phyloP scores from a whole-genome alignment of 352 stramenopile genomes.

The Phytophthora quininea region DNA sequence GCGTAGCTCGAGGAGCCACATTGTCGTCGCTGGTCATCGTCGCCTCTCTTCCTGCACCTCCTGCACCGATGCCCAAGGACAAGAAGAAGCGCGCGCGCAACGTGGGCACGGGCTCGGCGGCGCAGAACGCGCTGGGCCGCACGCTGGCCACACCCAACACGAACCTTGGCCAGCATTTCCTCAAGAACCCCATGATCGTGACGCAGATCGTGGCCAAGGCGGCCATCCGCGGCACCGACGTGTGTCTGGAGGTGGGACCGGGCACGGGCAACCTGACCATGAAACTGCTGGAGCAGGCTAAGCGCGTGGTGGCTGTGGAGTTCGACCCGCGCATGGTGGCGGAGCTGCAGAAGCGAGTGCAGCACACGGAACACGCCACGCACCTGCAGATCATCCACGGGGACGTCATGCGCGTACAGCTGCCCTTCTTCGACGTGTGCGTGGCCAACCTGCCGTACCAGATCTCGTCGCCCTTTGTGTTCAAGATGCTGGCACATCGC shows the following conservation, averaged over 20 bases:
- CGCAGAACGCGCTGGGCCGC: conserved; percentile 82
- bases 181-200: conserved; percentile 99
- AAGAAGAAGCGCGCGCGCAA: conserved; percentile 87
- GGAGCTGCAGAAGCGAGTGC: conserved; percentile 98
- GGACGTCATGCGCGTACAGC: conserved; percentile 98
- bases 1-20: conserved; percentile 30
- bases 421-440: conserved; percentile 99
- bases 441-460: conserved; percentile 99
- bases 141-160: conserved; percentile 97
- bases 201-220: conserved; percentile 97
- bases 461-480: conserved; percentile 98
- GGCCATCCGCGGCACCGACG: conserved; percentile 95
- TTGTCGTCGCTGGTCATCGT: conserved; percentile 1
- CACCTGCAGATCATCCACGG: conserved; percentile 99
- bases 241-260: conserved; percentile 96
- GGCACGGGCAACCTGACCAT: conserved; percentile 99
- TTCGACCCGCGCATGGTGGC: conserved; percentile 99
- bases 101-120: conserved; percentile 62
- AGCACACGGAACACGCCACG: conserved; percentile 94
- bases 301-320: conserved; percentile 98
- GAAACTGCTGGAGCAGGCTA: conserved; percentile 96
- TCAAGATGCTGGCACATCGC: conserved; percentile 98
- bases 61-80: conserved; percentile 79
- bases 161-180: conserved; percentile 98
- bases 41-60: neutral